Conservation (phyloP, 1,284 basidiomycete species). For the Mycena citricolor region DNA sequence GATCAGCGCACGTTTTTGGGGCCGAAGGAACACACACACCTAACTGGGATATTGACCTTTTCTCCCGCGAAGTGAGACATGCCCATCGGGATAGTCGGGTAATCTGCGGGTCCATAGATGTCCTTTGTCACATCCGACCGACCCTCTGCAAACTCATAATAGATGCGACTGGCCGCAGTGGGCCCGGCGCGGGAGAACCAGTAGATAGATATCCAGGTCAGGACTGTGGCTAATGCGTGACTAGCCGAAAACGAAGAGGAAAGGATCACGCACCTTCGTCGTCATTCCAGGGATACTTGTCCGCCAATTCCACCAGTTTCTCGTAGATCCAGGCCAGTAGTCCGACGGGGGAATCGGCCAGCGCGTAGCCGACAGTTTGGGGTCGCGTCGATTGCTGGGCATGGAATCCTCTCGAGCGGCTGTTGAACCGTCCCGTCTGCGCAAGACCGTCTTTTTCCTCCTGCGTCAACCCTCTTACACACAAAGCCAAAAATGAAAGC, state of each 20-base stretch:
- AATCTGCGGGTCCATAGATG: constrained; percentile 2
- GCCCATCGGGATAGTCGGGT: constrained; percentile 43
- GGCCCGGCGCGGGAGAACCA: constrained; percentile 48
- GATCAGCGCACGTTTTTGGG: too few species aligned
- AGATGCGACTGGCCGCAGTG: constrained; percentile 42
- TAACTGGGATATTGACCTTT: constrained; percentile 34
- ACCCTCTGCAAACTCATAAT: constrained; percentile 35
- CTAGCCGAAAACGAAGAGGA: too few species aligned
- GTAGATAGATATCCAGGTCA: constrained; percentile 48
- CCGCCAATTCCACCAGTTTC: constrained; percentile 48
- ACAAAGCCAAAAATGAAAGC: neutral
- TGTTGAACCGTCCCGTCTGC: too few species aligned
- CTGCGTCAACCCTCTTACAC: too few species aligned
- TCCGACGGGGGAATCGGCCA: constrained; percentile 52
- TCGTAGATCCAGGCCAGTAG: constrained; percentile 59
- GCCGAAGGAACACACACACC: too few species aligned
- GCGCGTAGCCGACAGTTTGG: constrained; percentile 50
- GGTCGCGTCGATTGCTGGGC: constrained; percentile 52
- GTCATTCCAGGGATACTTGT: constrained; percentile 48
- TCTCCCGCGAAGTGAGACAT: constrained; percentile 52
- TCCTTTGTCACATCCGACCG: constrained; percentile 3
- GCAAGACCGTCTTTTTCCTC: too few species aligned
- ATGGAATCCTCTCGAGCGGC: too few species aligned
- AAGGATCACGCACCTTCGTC: constrained; percentile 40
- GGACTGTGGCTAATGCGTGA: constrained; percentile 31